Conservation (phyloP, 257 asterid species). For the Solanum phureja region DNA sequence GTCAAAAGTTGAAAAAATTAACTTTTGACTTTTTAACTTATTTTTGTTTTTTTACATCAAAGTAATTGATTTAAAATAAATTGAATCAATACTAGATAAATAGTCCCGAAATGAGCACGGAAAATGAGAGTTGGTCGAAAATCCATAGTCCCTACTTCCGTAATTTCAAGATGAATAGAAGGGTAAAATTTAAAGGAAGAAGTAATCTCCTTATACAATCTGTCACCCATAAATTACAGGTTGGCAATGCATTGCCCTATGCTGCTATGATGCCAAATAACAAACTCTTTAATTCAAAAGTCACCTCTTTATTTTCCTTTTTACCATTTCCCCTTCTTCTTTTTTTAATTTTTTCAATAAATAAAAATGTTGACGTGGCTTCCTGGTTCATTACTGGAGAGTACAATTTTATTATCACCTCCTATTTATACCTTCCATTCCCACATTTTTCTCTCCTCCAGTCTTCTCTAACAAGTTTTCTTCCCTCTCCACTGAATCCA, state of each 20-base stretch:
- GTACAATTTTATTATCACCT: slow-evolving; percentile 11
- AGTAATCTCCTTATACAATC: slow-evolving; percentile 24
- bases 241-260: slow-evolving; percentile 28
- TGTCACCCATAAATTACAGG: slow-evolving; percentile 59
- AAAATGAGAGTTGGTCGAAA: background rate
- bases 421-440: background rate
- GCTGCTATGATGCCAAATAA: background rate
- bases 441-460: background rate
- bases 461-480: background rate
- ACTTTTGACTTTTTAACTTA: too few relatives aligned
- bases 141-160: background rate
- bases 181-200: background rate
- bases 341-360: background rate
- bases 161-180: background rate
- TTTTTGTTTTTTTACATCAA: too few relatives aligned
- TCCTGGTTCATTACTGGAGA: slow-evolving; percentile 32
- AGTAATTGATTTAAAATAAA: too few relatives aligned
- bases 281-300: background rate
- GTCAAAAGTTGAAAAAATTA: too few relatives aligned
- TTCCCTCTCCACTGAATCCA: background rate
- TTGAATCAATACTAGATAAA: background rate
- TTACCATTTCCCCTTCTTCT: background rate
- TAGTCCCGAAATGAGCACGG: background rate
- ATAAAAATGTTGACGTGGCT: slow-evolving; percentile 40
- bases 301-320: background rate